phyloP scores from a whole-genome alignment of 2,329 filamentous ascomycete species.

The Xylaria sp. region DNA sequence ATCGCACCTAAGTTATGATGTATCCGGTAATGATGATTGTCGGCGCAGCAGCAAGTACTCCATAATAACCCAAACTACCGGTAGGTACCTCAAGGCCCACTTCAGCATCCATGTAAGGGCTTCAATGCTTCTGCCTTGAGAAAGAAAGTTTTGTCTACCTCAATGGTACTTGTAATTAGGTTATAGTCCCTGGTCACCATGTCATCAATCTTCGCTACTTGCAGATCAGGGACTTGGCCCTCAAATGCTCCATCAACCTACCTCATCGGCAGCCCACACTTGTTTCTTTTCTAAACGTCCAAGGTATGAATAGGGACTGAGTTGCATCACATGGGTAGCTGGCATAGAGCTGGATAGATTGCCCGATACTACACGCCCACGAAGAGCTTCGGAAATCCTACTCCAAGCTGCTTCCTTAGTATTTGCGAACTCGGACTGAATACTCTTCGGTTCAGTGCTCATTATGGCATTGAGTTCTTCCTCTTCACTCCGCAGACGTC shows the following conservation, averaged over 20 bases:
- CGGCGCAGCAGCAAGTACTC: background rate
- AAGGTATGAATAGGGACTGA: slow-evolving; percentile 3
- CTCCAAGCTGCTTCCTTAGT: background rate
- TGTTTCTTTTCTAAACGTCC: slow-evolving; percentile 1
- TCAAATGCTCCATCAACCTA: background rate
- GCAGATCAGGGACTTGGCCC: slow-evolving; percentile 16
- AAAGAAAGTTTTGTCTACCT: slow-evolving; percentile 26
- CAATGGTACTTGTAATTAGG: slow-evolving; percentile 22
- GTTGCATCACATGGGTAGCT: slow-evolving; percentile 1
- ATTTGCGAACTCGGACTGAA: background rate
- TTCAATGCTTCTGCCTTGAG: slow-evolving; percentile 2
- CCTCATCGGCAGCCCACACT: slow-evolving; percentile 1
- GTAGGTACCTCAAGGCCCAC: background rate
- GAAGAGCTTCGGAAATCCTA: background rate
- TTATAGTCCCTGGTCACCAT: slow-evolving; percentile 14
- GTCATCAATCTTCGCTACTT: slow-evolving; percentile 17
- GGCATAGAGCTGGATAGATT: background rate
- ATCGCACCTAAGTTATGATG: slow-evolving; percentile 1
- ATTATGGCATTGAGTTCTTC: slow-evolving; percentile 34
- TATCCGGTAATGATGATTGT: slow-evolving; percentile 5
- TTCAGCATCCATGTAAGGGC: background rate
- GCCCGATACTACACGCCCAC: background rate
- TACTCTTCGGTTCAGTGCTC: background rate
- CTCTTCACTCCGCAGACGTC: slow-evolving; percentile 43
- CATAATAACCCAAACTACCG: background rate